Evolutionary conservation across 2,329 filamentous ascomycete genomes (phyloP), one percentile per base, ranked within the genome.

Genomic region (Fusarium sp.): DNA sequence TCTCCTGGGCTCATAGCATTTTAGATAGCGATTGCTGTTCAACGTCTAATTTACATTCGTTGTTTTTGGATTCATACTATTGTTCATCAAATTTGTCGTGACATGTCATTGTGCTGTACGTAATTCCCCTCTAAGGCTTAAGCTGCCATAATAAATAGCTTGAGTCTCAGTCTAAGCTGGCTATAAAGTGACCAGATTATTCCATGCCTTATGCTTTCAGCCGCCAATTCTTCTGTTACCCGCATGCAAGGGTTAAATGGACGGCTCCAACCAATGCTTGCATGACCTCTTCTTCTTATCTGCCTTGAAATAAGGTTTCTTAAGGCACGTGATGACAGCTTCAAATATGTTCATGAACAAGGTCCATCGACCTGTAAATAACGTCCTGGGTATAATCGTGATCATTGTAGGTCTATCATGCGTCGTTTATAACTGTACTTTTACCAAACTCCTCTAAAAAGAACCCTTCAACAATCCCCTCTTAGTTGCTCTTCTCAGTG

Each of bases 371-470:
- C 31, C 31, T 4, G 16, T 37, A 37, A 37, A 11, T 6, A 37
- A 12, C 6, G 37, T 26, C 18, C 9, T 44, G 25, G 45, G 42
- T 62, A 67, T 67, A 63, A 37, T 67, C 37, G 23, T 62, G 58
- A 59, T 67, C 62, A 63, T 67, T 62, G 42, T n/a, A 52, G 19
- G 51, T 67, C 64, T 67, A 67, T 67, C 63, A 63, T 67, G 63
- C 63, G 63, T 58, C 46, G 34, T 67, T 30, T 57, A 62, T 41
- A 48, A 34, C 62, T 52, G 30, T 63, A 44, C n/a, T 13, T 31
- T 18, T 37, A 25, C n/a, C 50, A 67, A 66, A 66, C 63, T 44
- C 37, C 49, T 44, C 31, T 51, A 42, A 39, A 45, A n/a, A 49
- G 9, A n/a, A 54, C 19, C 12, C 21, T 19, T 6, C 4, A 21